Percentiles rank a stretch among this genome's conserved stretches.
phyloP scores from a whole-genome alignment of 2,329 filamentous ascomycete species.

The Talaromyces rugulosus region DNA sequence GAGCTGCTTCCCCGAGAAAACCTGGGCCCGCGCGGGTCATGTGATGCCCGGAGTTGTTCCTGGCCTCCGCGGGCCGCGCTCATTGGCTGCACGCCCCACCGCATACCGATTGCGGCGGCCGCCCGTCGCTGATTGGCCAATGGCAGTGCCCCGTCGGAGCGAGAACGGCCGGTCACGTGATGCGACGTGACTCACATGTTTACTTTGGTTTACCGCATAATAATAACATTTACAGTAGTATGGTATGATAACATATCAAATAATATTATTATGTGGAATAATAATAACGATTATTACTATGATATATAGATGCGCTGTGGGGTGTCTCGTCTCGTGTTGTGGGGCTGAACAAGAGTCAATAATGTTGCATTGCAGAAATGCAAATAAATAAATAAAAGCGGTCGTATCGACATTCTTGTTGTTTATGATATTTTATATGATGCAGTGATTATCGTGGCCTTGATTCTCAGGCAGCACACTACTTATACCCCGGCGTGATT shows the following conservation, averaged over 20 bases:
- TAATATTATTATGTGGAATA: too few species aligned
- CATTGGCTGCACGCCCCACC: neutral
- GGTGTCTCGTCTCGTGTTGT: too few species aligned
- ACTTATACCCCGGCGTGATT: neutral
- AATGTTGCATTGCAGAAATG: neutral
- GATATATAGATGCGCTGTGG: neutral
- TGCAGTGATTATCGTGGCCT: too few species aligned
- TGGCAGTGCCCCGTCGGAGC: neutral
- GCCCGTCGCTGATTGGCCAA: conserved; percentile 7
- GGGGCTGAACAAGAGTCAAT: too few species aligned
- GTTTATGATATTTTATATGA: too few species aligned
- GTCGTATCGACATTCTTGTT: neutral
- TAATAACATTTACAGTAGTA: neutral
- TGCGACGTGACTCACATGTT: neutral
- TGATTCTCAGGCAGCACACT: neutral
- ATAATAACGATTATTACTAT: neutral
- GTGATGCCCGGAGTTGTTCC: conserved; percentile 23
- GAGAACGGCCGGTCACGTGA: neutral
- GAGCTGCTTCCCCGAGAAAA: conserved; percentile 7
- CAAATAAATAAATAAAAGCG: neutral
- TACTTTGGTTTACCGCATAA: neutral
- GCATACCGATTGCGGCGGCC: conserved; percentile 15
- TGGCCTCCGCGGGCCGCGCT: conserved; percentile 19
- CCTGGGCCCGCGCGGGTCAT: conserved; percentile 15
- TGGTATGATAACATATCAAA: too few species aligned